Base-by-base conservation (phyloP, 2,329 filamentous ascomycete genomes). In the Fusarium kyushuense region DNA sequence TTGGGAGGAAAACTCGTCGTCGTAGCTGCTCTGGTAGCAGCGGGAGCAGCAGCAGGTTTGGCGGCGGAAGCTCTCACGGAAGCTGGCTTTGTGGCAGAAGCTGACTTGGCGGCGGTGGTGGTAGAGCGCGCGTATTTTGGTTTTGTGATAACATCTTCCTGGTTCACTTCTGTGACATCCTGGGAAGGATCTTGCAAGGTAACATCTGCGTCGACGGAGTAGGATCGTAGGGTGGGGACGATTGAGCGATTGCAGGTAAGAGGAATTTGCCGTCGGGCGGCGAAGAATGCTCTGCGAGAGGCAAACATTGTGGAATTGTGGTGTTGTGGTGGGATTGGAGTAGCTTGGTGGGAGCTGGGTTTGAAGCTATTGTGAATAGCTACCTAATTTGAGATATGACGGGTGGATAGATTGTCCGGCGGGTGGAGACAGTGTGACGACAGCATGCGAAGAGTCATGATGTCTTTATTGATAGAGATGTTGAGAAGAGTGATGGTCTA, bases 241-340 rank as follows among this genome's bases (percentile, higher is more conserved):
- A 75, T 63, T 62, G 70, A 49, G 11, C 67, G 68, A 35, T 65
- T 53, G 41, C 49, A 54, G 38, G 55, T 40, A 4, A 57, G 21
- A 23, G 72, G 55, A 3, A 60, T 19, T 16, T 38, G 60, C 49
- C 72, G 68, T 11, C 67, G 54, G 13, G 71, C 72, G 35, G 64
- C 64, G 17, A 59, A 66, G 53, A 75, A 56, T 51, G 62, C 46
- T 58, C 72, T 63, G 16, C 72, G 73, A 30, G 72, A 61, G 56
- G 69, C 49, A 41, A 77, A 68, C 77, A 79, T 79, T 56, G 60
- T 47, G 51, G n/a, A 13, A 45, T 11, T 38, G 23, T 36, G 35
- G 35, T 23, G 40, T 43, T 19, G 35, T 38, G 56, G 25, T 27
- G 35, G 29, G 19, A 27, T 40, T 40, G 38, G 27, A 17, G 19